Evolutionary conservation across 352 stramenopile species (phyloP).

Genomic region (Stramenopiles sp.): DNA sequence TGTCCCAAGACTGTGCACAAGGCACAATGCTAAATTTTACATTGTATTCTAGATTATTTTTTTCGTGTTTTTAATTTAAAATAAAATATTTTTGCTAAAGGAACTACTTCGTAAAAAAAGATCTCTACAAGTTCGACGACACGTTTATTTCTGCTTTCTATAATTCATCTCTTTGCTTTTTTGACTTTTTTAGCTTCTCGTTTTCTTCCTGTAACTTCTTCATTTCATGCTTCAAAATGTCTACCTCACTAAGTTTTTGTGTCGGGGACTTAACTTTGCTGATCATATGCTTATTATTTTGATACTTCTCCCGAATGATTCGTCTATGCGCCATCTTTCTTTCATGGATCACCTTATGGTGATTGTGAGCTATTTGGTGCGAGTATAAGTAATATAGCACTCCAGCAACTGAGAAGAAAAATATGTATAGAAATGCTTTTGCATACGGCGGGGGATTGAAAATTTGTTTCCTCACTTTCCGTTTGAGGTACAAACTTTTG

Average conservation of each 20-base stretch:
- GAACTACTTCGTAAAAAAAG: too few relatives aligned
- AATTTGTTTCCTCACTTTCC: background rate
- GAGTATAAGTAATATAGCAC: background rate
- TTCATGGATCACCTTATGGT: background rate
- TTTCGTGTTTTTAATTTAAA: too few relatives aligned
- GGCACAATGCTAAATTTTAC: too few relatives aligned
- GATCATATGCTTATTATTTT: constrained; percentile 5
- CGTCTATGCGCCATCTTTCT: background rate
- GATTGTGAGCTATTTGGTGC: background rate
- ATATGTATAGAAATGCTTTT: constrained; percentile 3
- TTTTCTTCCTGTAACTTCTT: constrained; percentile 11
- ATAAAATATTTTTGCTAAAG: too few relatives aligned
- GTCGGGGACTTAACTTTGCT: background rate
- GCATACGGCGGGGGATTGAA: background rate
- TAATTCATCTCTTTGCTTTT: too few relatives aligned
- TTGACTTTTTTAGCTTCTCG: background rate
- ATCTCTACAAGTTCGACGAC: too few relatives aligned
- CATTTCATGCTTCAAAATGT: background rate
- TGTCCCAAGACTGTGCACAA: too few relatives aligned
- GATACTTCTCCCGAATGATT: background rate
- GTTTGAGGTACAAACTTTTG: background rate
- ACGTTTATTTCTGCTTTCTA: too few relatives aligned
- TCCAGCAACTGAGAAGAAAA: background rate
- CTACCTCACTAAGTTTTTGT: background rate
- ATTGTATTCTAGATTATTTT: too few relatives aligned